A percentile compares a stretch with the other conserved stretches of the same genome.
These are phyloP conservation scores for Clarireedia hainanense DNA, from an alignment of 2,329 filamentous ascomycete species.

Conservation along the genomic window DNA sequence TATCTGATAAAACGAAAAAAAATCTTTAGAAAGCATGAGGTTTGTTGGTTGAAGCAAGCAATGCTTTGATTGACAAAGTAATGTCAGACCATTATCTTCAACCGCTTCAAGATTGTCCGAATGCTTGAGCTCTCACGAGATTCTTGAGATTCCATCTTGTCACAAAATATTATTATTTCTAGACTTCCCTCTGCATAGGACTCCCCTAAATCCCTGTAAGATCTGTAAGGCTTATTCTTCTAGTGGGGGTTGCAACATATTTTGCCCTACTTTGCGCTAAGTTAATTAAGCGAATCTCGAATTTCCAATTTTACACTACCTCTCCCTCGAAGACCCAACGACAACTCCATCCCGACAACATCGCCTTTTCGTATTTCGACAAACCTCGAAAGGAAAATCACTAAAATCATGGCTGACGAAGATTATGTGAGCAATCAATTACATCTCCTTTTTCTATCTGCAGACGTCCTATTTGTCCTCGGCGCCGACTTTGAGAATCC, in stretches of 20 bases:
- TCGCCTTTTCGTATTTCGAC: constrained; percentile 22
- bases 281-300: constrained; percentile 2
- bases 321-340: constrained; percentile 1
- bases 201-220: neutral
- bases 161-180: too few relatives aligned
- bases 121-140: too few relatives aligned
- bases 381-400: constrained; percentile 22
- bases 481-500: neutral
- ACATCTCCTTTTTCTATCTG: neutral
- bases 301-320: neutral
- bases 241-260: neutral
- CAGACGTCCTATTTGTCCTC: neutral
- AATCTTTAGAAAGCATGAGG: too few relatives aligned
- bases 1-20: too few relatives aligned
- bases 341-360: constrained; percentile 15
- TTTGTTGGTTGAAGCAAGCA: too few relatives aligned
- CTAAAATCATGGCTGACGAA: constrained; percentile 71
- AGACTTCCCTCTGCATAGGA: neutral
- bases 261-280: constrained; percentile 6
- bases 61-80: too few relatives aligned
- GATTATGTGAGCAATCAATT: constrained; percentile 52
- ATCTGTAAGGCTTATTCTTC: neutral
- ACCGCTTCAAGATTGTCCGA: too few relatives aligned
- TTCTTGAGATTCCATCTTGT: neutral
- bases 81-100: too few relatives aligned